phyloP scores from a whole-genome alignment of 371 early-diverging fungal species.

The Haplosporangium sp. region DNA sequence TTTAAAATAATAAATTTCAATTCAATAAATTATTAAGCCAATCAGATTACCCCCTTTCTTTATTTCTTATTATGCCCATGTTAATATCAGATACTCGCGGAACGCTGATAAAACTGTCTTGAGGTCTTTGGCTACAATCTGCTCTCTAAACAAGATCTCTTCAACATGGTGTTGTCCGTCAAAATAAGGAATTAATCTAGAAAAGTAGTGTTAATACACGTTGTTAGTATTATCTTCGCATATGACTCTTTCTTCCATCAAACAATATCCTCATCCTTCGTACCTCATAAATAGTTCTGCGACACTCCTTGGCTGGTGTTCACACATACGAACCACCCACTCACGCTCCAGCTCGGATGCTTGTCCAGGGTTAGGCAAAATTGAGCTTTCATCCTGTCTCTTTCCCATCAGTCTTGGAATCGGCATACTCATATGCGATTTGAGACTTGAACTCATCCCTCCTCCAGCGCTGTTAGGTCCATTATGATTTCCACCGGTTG shows the following conservation, averaged over 20 bases:
- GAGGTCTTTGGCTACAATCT: slow-evolving; percentile 72
- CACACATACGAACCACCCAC: slow-evolving; percentile 61
- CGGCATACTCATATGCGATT: slow-evolving; percentile 36
- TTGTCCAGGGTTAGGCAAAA: slow-evolving; percentile 62
- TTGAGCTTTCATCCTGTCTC: slow-evolving; percentile 52
- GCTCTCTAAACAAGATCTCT: slow-evolving; percentile 86
- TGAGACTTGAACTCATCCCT: slow-evolving; percentile 35
- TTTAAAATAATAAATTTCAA: no score
- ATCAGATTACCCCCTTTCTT: no score
- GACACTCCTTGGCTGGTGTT: slow-evolving; percentile 67
- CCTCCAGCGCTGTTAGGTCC: slow-evolving; percentile 16
- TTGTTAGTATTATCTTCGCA: background rate
- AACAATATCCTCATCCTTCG: slow-evolving; percentile 31
- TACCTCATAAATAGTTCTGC: slow-evolving; percentile 68
- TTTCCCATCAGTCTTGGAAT: slow-evolving; percentile 28
- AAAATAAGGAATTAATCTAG: slow-evolving; percentile 79
- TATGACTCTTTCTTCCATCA: background rate
- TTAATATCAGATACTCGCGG: slow-evolving; percentile 65
- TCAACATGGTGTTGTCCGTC: slow-evolving; percentile 85
- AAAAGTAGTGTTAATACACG: background rate
- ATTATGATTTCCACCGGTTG: slow-evolving; percentile 29
- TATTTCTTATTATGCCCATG: slow-evolving; percentile 31
- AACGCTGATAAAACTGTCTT: slow-evolving; percentile 70
- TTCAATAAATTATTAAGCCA: no score
- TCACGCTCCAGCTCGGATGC: slow-evolving; percentile 62